Evolutionary conservation across 2,329 filamentous ascomycete species (phyloP).

Genomic region (Diaporthe sp.): DNA sequence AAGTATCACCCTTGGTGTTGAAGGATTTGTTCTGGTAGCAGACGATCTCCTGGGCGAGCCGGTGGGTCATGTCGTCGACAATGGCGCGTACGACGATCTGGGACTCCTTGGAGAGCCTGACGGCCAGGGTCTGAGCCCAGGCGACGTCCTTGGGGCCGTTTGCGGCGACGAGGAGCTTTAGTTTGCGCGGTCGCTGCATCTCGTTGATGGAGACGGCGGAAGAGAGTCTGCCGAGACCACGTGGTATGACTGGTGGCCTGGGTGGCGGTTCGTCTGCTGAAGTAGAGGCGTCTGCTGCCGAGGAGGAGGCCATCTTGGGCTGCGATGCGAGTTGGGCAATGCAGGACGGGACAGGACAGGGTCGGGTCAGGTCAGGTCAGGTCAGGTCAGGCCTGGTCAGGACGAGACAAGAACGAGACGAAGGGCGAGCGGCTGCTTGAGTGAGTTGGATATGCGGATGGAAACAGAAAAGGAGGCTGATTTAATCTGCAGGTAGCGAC

Average conservation of each 20-base stretch:
- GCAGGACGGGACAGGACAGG: neutral
- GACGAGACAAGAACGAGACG: neutral
- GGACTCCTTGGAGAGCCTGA: conserved; percentile 75
- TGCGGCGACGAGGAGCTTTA: conserved; percentile 75
- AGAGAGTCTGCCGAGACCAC: conserved; percentile 36
- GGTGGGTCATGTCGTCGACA: conserved; percentile 75
- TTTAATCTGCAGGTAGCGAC: conserved; percentile 26
- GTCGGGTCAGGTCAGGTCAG: neutral
- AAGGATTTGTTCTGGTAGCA: conserved; percentile 69
- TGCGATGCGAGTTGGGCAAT: conserved; percentile 4
- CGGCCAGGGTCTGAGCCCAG: conserved; percentile 75
- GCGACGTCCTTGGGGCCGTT: conserved; percentile 76
- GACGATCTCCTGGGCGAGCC: conserved; percentile 74
- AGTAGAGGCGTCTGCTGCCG: conserved; percentile 38
- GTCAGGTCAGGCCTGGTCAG: neutral
- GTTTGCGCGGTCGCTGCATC: conserved; percentile 57
- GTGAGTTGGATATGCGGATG: neutral
- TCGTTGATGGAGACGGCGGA: conserved; percentile 53
- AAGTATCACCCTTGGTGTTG: conserved; percentile 42
- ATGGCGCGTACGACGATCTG: conserved; percentile 74
- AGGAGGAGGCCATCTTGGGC: conserved; percentile 38
- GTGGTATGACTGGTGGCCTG: conserved; percentile 1
- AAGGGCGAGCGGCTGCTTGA: neutral
- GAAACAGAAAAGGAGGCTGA: neutral
- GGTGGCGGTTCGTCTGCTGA: conserved; percentile 39